Evolutionary conservation across 768 basidiomycete species (phyloP).

Genomic region (Auricularia sp.): DNA sequence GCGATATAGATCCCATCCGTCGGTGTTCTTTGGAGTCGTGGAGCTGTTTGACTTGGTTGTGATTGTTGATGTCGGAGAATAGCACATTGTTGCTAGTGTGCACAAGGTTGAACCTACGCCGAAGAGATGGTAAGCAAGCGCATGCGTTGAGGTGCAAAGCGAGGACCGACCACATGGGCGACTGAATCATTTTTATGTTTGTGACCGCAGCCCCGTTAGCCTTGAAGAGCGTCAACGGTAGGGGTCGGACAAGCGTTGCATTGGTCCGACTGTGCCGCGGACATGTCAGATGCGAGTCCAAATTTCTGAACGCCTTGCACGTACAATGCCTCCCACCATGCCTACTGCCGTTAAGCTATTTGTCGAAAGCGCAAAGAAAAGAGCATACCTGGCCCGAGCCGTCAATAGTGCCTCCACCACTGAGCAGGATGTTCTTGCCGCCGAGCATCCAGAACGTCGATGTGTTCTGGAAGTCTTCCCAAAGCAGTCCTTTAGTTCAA

Average conservation of each 20-base stretch:
- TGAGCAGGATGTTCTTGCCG: constrained; percentile 35
- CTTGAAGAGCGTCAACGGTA: constrained; percentile 45
- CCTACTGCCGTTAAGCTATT: not conserved
- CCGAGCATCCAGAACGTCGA: constrained; percentile 42
- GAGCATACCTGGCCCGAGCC: constrained; percentile 45
- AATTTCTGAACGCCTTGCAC: not conserved
- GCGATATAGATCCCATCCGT: constrained; percentile 56
- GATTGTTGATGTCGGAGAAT: constrained; percentile 31
- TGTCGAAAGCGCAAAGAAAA: not conserved
- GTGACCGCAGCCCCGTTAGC: constrained; percentile 36
- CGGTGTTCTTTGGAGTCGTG: constrained; percentile 36
- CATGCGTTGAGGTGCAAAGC: not conserved
- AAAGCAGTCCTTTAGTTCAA: not conserved
- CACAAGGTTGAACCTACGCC: not conserved
- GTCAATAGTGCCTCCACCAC: constrained; percentile 56
- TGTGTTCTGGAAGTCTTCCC: not conserved
- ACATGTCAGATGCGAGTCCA: not conserved
- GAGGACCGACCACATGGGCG: constrained; percentile 26
- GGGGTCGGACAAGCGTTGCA: constrained; percentile 36
- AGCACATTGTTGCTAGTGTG: not conserved
- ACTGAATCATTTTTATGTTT: constrained; percentile 28
- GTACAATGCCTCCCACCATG: constrained; percentile 4
- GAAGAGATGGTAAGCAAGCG: not conserved
- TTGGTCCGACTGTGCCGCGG: not conserved
- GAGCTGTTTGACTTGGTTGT: constrained; percentile 35